phyloP scores from a whole-genome alignment of 192 early-diverging fungal genomes.

The Podochytrium sp. region DNA sequence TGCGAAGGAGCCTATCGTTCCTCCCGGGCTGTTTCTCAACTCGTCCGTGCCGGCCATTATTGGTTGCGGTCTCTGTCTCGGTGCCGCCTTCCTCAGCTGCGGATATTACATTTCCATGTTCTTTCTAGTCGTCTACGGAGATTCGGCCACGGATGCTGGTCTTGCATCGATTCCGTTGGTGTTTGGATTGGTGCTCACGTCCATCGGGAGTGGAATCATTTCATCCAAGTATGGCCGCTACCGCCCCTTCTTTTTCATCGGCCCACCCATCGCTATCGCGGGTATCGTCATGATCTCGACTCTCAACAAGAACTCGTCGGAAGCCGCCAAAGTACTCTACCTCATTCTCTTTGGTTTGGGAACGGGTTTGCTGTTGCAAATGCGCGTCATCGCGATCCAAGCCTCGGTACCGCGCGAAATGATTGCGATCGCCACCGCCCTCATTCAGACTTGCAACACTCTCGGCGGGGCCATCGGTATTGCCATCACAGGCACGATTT shows the following conservation, averaged over 20 bases:
- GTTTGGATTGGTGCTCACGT: constrained; percentile 68
- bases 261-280: not conserved
- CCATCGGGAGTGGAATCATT: constrained; percentile 66
- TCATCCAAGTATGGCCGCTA: constrained; percentile 45
- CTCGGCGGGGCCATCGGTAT: constrained; percentile 41
- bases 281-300: not conserved
- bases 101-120: constrained; percentile 46
- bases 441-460: constrained; percentile 67
- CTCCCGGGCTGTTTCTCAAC: constrained; percentile 34
- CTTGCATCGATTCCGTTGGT: constrained; percentile 78
- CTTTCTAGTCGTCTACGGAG: constrained; percentile 80
- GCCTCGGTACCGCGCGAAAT: constrained; percentile 63
- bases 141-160: constrained; percentile 75
- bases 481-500: constrained; percentile 26
- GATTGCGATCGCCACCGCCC: constrained; percentile 75
- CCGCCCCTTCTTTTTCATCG: constrained; percentile 19
- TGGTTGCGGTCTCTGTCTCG: not conserved
- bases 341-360: constrained; percentile 77
- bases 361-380: constrained; percentile 75
- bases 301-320: constrained; percentile 38
- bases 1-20: constrained; percentile 70
- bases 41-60: not conserved
- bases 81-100: not conserved
- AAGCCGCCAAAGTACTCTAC: constrained; percentile 59
- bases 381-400: constrained; percentile 74